Percentiles rank a stretch among this genome's conserved stretches.
phyloP scores from a whole-genome alignment of 495 filamentous ascomycete genomes.

The Podospora fimiseda region DNA sequence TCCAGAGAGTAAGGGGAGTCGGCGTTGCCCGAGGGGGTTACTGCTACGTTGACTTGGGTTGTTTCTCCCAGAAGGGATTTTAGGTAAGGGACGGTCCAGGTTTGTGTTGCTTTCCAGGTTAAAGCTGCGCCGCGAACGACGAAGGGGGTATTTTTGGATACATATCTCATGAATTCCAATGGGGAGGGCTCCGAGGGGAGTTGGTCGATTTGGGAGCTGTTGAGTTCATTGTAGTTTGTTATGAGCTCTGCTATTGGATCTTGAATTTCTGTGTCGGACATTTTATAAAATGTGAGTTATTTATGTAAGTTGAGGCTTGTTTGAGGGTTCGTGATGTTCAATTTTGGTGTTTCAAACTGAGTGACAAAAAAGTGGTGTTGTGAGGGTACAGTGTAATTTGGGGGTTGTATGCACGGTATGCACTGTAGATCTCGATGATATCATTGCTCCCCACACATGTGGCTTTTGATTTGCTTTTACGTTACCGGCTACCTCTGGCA shows the following conservation, averaged over 20 bases:
- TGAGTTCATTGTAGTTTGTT: conserved; percentile 61
- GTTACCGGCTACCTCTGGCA: no score
- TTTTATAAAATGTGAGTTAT: conserved; percentile 3
- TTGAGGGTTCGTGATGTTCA: not conserved
- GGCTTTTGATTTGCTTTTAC: no score
- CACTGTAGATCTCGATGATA: not conserved
- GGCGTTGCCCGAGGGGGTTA: conserved; percentile 60
- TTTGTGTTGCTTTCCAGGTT: conserved; percentile 51
- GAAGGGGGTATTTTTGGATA: conserved; percentile 61
- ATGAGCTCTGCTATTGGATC: conserved; percentile 51
- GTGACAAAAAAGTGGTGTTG: no score
- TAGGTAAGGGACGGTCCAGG: conserved; percentile 55
- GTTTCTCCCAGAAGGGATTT: conserved; percentile 41
- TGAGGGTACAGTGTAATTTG: not conserved
- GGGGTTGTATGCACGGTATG: not conserved
- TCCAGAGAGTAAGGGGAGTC: not conserved
- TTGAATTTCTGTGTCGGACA: conserved; percentile 7
- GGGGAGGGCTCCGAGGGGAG: conserved; percentile 57
- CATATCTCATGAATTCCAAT: conserved; percentile 67
- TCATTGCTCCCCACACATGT: not conserved
- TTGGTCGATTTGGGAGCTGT: conserved; percentile 48
- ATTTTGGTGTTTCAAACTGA: not conserved
- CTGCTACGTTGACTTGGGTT: conserved; percentile 56
- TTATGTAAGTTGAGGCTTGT: not conserved
- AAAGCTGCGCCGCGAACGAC: conserved; percentile 53